Evolutionary conservation across 2,329 filamentous ascomycete species (phyloP).

Genomic region (Alternaria brassicae): DNA sequence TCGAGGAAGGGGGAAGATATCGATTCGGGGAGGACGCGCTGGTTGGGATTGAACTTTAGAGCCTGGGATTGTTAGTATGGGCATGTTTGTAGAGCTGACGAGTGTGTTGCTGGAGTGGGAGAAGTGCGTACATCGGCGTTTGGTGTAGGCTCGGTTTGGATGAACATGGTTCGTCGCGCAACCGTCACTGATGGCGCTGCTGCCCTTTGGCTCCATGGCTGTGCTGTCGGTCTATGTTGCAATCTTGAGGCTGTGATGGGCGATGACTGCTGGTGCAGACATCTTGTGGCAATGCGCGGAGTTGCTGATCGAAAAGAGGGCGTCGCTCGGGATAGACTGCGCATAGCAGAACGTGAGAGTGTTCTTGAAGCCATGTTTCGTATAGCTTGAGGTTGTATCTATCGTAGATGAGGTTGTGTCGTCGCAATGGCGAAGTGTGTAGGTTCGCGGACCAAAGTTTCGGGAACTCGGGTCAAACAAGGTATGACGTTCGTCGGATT

Average conservation of each 20-base stretch:
- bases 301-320: constrained; percentile 31
- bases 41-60: constrained; percentile 94
- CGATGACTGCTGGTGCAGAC: constrained; percentile 44
- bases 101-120: neutral
- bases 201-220: constrained; percentile 32
- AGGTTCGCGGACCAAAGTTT: constrained; percentile 16
- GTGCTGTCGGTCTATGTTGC: constrained; percentile 41
- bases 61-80: constrained; percentile 52
- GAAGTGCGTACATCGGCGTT: constrained; percentile 75
- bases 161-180: constrained; percentile 80
- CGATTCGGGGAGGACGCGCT: constrained; percentile 77
- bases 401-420: neutral
- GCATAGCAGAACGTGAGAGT: constrained; percentile 39
- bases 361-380: constrained; percentile 37
- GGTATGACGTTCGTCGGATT: constrained; percentile 32
- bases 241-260: constrained; percentile 42
- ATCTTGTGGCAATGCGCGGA: constrained; percentile 42
- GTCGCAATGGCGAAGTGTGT: constrained; percentile 24
- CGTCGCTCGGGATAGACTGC: constrained; percentile 36
- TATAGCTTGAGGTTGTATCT: neutral
- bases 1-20: constrained; percentile 83
- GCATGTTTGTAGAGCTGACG: too few relatives aligned
- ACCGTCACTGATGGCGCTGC: constrained; percentile 19
- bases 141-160: constrained; percentile 93
- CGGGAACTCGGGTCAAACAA: constrained; percentile 18